phyloP scores from a whole-genome alignment of 257 asterid genomes.

The Gentiana dahurica region DNA sequence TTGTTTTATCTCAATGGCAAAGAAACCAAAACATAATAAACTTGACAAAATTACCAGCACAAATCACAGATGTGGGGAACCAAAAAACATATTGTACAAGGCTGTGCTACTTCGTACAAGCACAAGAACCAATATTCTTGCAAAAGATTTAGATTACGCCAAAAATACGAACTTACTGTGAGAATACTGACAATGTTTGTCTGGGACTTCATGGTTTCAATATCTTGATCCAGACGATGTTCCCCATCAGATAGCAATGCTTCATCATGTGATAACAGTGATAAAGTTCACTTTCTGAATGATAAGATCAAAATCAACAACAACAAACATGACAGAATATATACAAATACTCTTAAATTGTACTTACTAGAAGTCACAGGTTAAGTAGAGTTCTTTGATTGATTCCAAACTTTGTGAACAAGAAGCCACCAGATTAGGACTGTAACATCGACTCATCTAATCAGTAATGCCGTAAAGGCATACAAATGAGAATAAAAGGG shows the following conservation, averaged over 20 bases:
- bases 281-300: not conserved
- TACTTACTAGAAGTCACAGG: conserved; percentile 80
- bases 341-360: not conserved
- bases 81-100: not conserved
- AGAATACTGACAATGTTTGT: conserved; percentile 67
- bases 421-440: conserved; percentile 79
- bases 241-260: conserved; percentile 67
- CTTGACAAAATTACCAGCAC: not conserved
- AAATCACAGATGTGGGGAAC: no score
- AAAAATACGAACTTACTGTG: conserved; percentile 34
- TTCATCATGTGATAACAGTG: conserved; percentile 50
- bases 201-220: conserved; percentile 71
- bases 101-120: not conserved
- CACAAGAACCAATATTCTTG: not conserved
- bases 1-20: no score
- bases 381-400: conserved; percentile 88
- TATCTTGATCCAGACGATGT: conserved; percentile 74
- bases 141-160: not conserved
- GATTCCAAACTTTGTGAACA: conserved; percentile 81
- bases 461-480: not conserved
- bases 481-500: not conserved
- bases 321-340: not conserved
- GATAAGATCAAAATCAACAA: not conserved
- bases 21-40: no score
- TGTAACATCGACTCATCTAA: conserved; percentile 15